phyloP scores from a whole-genome alignment of 768 basidiomycete species.

The Phaeolepiota aurea region DNA sequence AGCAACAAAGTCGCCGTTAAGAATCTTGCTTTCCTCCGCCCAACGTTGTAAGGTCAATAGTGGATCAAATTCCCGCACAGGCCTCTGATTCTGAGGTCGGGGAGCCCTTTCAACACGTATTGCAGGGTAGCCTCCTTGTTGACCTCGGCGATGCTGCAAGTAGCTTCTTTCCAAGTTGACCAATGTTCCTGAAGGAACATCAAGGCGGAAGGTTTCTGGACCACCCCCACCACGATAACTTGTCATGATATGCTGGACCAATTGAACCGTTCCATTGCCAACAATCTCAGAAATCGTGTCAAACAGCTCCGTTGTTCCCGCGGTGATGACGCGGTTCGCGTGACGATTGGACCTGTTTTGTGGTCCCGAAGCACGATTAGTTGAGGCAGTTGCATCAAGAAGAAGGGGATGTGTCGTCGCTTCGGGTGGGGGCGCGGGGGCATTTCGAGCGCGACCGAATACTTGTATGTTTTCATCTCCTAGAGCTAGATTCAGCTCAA shows the following conservation, averaged over 20 bases:
- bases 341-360: slow-evolving; percentile 45
- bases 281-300: slow-evolving; percentile 78
- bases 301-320: slow-evolving; percentile 48
- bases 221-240: slow-evolving; percentile 44
- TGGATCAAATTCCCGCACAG: slow-evolving; percentile 66
- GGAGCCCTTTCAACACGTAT: slow-evolving; percentile 55
- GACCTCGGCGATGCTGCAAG: slow-evolving; percentile 38
- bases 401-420: slow-evolving; percentile 78
- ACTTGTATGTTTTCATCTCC: slow-evolving; percentile 50
- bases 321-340: slow-evolving; percentile 45
- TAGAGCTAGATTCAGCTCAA: slow-evolving; percentile 13
- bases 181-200: slow-evolving; percentile 60
- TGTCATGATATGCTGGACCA: slow-evolving; percentile 76
- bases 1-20: slow-evolving; percentile 66
- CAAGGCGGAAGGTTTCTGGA: slow-evolving; percentile 68
- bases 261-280: slow-evolving; percentile 71
- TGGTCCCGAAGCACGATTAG: slow-evolving; percentile 33
- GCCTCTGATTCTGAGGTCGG: slow-evolving; percentile 27
- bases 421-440: slow-evolving; percentile 47
- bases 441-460: slow-evolving; percentile 54
- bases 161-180: slow-evolving; percentile 51
- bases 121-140: slow-evolving; percentile 38
- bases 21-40: slow-evolving; percentile 79
- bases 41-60: slow-evolving; percentile 80
- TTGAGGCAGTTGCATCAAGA: slow-evolving; percentile 45